These are phyloP conservation scores for Porogramme epimiltina DNA, from an alignment of 1,284 basidiomycete species.

Conservation along the genomic window DNA sequence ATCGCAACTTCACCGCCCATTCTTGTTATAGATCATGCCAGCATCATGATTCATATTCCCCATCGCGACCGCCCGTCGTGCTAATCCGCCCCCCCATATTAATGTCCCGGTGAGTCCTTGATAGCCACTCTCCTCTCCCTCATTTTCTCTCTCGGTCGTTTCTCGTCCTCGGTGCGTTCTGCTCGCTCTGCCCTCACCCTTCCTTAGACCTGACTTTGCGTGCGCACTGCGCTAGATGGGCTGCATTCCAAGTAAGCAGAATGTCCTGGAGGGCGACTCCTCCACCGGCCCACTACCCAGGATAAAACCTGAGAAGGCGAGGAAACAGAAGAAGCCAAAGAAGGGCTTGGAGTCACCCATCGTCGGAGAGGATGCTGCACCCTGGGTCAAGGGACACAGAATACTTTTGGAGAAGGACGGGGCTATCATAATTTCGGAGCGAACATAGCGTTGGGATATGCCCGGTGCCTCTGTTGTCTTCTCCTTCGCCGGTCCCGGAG, in stretches of 20 bases:
- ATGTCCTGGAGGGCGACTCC: slow-evolving; percentile 24
- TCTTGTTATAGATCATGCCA: slow-evolving; percentile 6
- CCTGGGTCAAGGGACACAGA: slow-evolving; percentile 34
- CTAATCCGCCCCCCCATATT: background rate
- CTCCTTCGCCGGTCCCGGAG: slow-evolving; percentile 12
- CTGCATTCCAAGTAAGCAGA: slow-evolving; percentile 47
- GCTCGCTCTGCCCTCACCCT: background rate
- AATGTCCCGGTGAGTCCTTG: background rate
- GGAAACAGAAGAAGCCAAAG: slow-evolving; percentile 18
- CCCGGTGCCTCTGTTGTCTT: background rate
- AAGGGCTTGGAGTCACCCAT: slow-evolving; percentile 30
- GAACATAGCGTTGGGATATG: background rate
- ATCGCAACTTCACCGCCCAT: background rate
- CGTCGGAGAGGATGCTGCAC: slow-evolving; percentile 32
- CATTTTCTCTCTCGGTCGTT: slow-evolving; percentile 1
- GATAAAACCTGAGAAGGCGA: slow-evolving; percentile 10
- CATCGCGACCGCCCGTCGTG: slow-evolving; percentile 4
- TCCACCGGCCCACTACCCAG: background rate
- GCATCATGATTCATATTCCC: slow-evolving; percentile 1
- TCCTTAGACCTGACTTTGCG: background rate
- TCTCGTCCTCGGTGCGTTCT: slow-evolving; percentile 15
- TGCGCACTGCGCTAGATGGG: slow-evolving; percentile 32
- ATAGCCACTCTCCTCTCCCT: too few species aligned
- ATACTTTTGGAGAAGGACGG: slow-evolving; percentile 31
- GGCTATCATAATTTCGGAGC: slow-evolving; percentile 21